Conservation (phyloP, 2,329 filamentous ascomycete species). For the Neopestalotiopsis sp. region DNA sequence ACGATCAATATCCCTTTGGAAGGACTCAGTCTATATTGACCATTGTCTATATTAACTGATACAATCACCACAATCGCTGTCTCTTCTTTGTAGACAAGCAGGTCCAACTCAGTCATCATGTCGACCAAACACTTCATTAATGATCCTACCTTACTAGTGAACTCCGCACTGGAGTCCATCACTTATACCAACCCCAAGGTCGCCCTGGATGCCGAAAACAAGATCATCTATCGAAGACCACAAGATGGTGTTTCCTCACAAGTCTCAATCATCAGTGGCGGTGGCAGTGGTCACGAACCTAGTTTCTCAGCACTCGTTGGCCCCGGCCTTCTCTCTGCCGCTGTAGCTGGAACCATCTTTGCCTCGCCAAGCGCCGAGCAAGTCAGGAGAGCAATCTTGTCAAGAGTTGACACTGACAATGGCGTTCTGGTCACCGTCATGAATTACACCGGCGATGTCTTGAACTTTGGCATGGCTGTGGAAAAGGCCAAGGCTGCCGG, state of each 20-base stretch:
- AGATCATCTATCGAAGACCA: slow-evolving; percentile 80
- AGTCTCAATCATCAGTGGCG: slow-evolving; percentile 85
- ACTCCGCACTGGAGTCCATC: slow-evolving; percentile 74
- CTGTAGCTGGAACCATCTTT: slow-evolving; percentile 87
- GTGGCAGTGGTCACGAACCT: slow-evolving; percentile 89
- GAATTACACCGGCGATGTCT: slow-evolving; percentile 90
- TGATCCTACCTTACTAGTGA: slow-evolving; percentile 79
- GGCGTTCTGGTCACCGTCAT: slow-evolving; percentile 91
- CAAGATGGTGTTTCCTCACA: slow-evolving; percentile 49
- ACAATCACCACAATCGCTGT: not conserved
- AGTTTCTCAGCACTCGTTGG: slow-evolving; percentile 88
- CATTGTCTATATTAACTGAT: not conserved
- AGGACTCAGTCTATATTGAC: not conserved
- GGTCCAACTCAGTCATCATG: slow-evolving; percentile 35
- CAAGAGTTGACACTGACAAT: slow-evolving; percentile 70
- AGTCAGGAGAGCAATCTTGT: slow-evolving; percentile 75
- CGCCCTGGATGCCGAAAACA: slow-evolving; percentile 78
- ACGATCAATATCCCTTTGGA: not conserved
- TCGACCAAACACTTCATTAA: slow-evolving; percentile 87
- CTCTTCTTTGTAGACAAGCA: not conserved
- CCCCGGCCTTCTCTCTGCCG: slow-evolving; percentile 76
- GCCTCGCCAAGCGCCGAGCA: slow-evolving; percentile 83
- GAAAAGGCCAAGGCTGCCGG: slow-evolving; percentile 88
- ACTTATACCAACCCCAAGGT: slow-evolving; percentile 86
- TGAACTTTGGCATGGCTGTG: slow-evolving; percentile 93